These are phyloP conservation scores for Kernera saxatilis DNA, from an alignment of 345 rosid genomes.

Conservation along the genomic window DNA sequence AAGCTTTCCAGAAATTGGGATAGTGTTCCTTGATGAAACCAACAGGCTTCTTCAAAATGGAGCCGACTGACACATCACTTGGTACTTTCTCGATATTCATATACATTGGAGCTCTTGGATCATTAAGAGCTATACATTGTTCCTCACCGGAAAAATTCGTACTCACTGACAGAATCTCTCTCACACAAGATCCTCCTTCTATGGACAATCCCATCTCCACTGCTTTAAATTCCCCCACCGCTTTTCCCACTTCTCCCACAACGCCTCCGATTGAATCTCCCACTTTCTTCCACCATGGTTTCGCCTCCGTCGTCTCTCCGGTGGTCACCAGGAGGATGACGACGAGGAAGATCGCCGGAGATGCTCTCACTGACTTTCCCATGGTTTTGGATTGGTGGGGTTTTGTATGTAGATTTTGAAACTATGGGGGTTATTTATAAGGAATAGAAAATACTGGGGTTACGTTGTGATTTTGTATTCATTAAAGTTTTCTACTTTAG, in stretches of 20 bases:
- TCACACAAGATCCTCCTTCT: background rate
- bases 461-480: no score
- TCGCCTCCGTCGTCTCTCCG: background rate
- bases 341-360: constrained; percentile 5
- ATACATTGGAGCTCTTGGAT: constrained; percentile 11
- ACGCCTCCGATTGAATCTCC: background rate
- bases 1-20: no score
- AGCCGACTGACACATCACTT: background rate
- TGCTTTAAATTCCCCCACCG: background rate
- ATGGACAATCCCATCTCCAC: background rate
- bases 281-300: constrained; percentile 1
- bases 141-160: background rate
- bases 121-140: background rate
- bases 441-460: no score
- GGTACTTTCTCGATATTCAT: constrained; percentile 1
- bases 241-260: background rate
- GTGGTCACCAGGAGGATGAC: background rate
- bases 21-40: background rate
- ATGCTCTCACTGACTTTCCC: constrained; percentile 3
- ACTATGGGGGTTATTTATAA: no score
- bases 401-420: no score
- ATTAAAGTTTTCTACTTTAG: no score
- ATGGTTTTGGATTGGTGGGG: no score
- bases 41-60: constrained; percentile 6
- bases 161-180: background rate